Percentiles rank a stretch among this genome's conserved stretches.
Evolutionary conservation across 352 stramenopile genomes (phyloP).

Genomic region (Phytophthora ohioensis): DNA sequence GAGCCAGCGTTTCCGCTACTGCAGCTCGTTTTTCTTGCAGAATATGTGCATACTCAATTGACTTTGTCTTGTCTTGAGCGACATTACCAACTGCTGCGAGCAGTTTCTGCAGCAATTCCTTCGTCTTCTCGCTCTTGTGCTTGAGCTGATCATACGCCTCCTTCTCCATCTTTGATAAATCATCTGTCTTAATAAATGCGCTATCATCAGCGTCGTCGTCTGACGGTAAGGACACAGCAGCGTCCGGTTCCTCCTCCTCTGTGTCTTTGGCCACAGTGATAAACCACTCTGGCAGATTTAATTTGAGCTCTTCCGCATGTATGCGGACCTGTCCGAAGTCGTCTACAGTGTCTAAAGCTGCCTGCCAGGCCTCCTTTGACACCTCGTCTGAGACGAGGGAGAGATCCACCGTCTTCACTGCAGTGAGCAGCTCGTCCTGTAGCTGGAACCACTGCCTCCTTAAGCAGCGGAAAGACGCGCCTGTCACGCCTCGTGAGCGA

Average conservation of each 20-base stretch:
- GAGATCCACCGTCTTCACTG: conserved; percentile 36
- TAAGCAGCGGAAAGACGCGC: conserved; percentile 65
- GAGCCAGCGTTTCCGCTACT: conserved; percentile 45
- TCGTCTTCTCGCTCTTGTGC: conserved; percentile 38
- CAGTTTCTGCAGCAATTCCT: conserved; percentile 50
- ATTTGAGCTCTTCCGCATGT: conserved; percentile 48
- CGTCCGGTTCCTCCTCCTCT: conserved; percentile 44
- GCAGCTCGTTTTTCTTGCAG: conserved; percentile 65
- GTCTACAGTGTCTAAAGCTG: conserved; percentile 46
- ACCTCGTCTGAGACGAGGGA: conserved; percentile 22
- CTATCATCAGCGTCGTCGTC: conserved; percentile 39
- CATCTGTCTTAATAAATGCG: conserved; percentile 38
- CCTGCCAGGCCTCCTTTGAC: conserved; percentile 41
- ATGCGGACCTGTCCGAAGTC: conserved; percentile 56
- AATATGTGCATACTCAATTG: conserved; percentile 64
- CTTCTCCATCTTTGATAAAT: conserved; percentile 55
- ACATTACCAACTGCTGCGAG: conserved; percentile 33
- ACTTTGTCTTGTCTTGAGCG: conserved; percentile 30
- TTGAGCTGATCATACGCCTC: conserved; percentile 54
- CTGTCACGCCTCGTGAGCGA: conserved; percentile 53
- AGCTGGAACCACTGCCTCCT: conserved; percentile 73
- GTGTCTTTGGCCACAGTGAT: conserved; percentile 62
- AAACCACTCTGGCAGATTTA: conserved; percentile 81
- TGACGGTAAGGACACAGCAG: conserved; percentile 36
- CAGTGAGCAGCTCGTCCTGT: conserved; percentile 60